Base-by-base conservation (phyloP, 257 asterid genomes). In the Paraleonurus japonicus region DNA sequence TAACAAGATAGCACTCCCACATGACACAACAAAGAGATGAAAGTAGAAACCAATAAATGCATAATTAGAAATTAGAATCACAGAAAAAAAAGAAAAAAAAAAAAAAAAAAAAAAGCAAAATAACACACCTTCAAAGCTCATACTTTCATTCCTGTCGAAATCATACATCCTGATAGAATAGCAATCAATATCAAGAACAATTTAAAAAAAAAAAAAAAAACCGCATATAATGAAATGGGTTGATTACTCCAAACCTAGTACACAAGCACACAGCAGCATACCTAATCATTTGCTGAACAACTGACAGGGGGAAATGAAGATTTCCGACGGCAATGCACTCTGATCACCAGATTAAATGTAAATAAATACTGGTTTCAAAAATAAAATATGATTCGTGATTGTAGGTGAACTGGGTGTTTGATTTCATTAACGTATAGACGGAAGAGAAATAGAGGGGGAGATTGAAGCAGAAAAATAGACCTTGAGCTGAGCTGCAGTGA, bases 221-320 rank as follows among this genome's bases (percentile, higher is more conserved):
- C 13, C 32, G 5, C 27, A n/a, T 5, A 12, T 53, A 22, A 33
- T 33, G 24, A 63, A n/a, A 47, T n/a, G 7, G 60, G 16, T 15
- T 41, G 60, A 57, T 37, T 24, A 65, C 67, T 53, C 67, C 37
- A 37, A 77, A 35, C 53, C 26, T 47, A 16, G 72, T 32, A 45
- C 43, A 47, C 23, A 57, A 16, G 7, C 50, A 26, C 58, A 59
- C 20, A 57, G 23, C 16, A 57, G 3, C 72, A 33, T 51, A 87
- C 96, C 96, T 89, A 84, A 90, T 85, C 96, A 90, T 90, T 82
- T 90, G 95, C 76, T 86, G 92, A 76, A 90, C 96, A 75, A 90
- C 85, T 43, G 96, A 79, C 55, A 85, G 64, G 2, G 95, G 51
- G 73, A 90, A 88, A 54, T 85, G 82, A 33, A 90, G 85, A 81